These are phyloP conservation scores for Fraxinus dipetala DNA, from an alignment of 305 asterid species.

Conservation along the genomic window DNA sequence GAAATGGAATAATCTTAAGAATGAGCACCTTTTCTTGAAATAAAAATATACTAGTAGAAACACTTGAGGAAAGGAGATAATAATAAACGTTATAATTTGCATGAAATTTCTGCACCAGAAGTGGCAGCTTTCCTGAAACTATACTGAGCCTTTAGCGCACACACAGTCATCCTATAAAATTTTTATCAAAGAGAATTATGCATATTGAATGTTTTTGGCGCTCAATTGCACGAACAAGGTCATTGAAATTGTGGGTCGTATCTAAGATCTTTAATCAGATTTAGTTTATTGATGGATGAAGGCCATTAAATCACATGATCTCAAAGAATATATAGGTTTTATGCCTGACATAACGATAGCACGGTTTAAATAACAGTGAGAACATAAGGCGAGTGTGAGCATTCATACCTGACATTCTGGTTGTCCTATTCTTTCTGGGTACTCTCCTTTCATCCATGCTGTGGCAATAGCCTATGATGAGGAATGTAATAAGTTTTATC, in stretches of 20 bases:
- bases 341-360: neutral
- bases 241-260: neutral
- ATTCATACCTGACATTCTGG: constrained; percentile 83
- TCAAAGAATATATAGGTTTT: neutral
- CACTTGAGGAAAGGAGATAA: neutral
- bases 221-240: neutral
- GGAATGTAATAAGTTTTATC: constrained; percentile 16
- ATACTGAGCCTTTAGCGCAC: neutral
- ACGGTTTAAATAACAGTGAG: neutral
- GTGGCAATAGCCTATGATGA: constrained; percentile 79
- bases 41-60: neutral
- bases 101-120: neutral
- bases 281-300: neutral
- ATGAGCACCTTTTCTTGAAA: neutral
- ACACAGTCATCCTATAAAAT: neutral
- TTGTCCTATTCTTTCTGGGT: constrained; percentile 95
- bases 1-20: neutral
- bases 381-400: constrained; percentile 9
- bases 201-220: neutral
- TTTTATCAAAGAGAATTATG: neutral
- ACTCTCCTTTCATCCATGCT: constrained; percentile 94
- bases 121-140: neutral
- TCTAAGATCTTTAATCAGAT: neutral
- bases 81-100: neutral
- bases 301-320: neutral